phyloP scores from a whole-genome alignment of 2,329 filamentous ascomycete genomes.

The Penicillium paneum region DNA sequence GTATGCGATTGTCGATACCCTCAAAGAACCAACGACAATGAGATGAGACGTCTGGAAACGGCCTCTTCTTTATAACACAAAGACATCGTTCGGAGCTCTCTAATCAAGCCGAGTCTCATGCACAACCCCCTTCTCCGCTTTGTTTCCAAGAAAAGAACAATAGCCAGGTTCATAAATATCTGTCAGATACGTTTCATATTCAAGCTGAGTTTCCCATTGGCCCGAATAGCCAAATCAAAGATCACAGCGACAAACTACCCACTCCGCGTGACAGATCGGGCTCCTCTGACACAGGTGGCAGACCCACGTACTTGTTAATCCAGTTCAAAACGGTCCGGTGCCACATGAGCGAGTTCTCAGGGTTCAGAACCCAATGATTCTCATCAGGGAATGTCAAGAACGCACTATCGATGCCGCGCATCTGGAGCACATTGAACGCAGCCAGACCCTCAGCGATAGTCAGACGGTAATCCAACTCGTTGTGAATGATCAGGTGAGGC shows the following conservation, averaged over 20 bases:
- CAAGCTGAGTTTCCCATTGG: background rate
- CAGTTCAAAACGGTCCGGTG: slow-evolving; percentile 80
- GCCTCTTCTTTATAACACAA: background rate
- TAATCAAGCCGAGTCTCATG: background rate
- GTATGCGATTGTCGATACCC: slow-evolving; percentile 4
- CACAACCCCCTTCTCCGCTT: background rate
- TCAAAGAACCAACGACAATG: slow-evolving; percentile 15
- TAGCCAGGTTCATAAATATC: slow-evolving; percentile 1
- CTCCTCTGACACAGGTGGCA: slow-evolving; percentile 45
- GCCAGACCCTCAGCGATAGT: slow-evolving; percentile 80
- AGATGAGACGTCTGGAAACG: slow-evolving; percentile 14
- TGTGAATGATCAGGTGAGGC: slow-evolving; percentile 86
- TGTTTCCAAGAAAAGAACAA: slow-evolving; percentile 11
- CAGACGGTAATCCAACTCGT: slow-evolving; percentile 82
- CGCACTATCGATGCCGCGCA: slow-evolving; percentile 69
- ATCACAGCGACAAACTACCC: slow-evolving; percentile 21
- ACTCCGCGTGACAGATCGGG: slow-evolving; percentile 18
- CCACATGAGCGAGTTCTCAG: slow-evolving; percentile 88
- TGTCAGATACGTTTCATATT: slow-evolving; percentile 1
- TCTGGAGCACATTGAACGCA: slow-evolving; percentile 82
- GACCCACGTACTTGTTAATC: slow-evolving; percentile 60
- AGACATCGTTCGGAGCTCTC: slow-evolving; percentile 1
- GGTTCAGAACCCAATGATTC: slow-evolving; percentile 81
- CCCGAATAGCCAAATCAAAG: background rate
- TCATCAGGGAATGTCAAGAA: slow-evolving; percentile 80